phyloP scores from a whole-genome alignment of 805 yeast genomes.

The Yamadazyma ubonensis region DNA sequence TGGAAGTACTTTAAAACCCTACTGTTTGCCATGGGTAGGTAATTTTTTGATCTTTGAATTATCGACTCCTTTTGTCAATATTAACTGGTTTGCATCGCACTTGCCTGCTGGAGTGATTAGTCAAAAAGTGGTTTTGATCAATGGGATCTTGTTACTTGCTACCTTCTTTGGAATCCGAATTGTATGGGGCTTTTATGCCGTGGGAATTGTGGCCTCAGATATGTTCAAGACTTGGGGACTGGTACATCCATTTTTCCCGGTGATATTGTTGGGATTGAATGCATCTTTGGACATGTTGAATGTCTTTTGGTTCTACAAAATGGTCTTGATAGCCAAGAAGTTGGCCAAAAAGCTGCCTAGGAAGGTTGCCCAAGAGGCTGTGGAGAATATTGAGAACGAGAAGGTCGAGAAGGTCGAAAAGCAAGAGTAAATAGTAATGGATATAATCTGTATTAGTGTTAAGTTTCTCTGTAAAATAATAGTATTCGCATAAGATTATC shows the following conservation, averaged over 20 bases:
- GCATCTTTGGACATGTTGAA: constrained; percentile 65
- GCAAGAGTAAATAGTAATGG: not conserved
- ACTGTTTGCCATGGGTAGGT: constrained; percentile 78
- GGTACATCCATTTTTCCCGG: constrained; percentile 48
- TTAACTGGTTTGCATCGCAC: constrained; percentile 86
- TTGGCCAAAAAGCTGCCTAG: constrained; percentile 27
- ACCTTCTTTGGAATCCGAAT: constrained; percentile 79
- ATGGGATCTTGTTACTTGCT: constrained; percentile 68
- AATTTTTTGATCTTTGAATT: constrained; percentile 82
- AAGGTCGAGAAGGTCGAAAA: not conserved
- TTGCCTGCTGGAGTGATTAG: constrained; percentile 69
- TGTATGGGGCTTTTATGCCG: constrained; percentile 83
- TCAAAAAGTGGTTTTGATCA: constrained; percentile 50
- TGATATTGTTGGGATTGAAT: constrained; percentile 56
- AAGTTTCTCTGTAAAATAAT: too few species aligned
- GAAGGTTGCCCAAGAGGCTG: constrained; percentile 18
- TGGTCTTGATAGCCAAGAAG: constrained; percentile 72
- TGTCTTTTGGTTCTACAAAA: constrained; percentile 82
- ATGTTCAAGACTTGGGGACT: constrained; percentile 44
- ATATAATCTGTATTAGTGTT: not conserved
- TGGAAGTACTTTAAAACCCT: constrained; percentile 61
- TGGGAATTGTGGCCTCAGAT: constrained; percentile 48
- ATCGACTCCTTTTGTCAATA: constrained; percentile 91
- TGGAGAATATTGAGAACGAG: constrained; percentile 16
- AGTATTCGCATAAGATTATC: too few species aligned